These are phyloP conservation scores for Aureobasidium uvarum DNA, from an alignment of 2,329 filamentous ascomycete species.

Conservation along the genomic window DNA sequence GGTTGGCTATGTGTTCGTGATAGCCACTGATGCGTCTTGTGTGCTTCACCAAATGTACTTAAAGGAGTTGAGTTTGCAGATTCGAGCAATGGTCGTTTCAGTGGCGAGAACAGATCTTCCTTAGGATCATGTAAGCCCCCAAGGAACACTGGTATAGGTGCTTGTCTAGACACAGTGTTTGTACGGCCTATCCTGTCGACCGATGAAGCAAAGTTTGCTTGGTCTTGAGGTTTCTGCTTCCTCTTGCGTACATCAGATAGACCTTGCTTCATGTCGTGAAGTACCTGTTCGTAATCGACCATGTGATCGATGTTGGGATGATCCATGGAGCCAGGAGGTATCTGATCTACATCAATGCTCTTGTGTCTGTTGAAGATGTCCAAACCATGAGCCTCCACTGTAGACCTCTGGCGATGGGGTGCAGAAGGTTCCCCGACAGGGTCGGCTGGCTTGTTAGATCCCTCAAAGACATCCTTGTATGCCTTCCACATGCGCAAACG, in stretches of 20 bases:
- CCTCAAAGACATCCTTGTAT: conserved; percentile 38
- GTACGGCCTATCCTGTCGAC: not conserved
- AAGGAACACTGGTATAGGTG: conserved; percentile 8
- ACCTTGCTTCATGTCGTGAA: conserved; percentile 40
- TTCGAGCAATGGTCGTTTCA: conserved; percentile 31
- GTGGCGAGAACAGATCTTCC: conserved; percentile 38
- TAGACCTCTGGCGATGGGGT: not conserved
- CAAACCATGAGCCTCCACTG: not conserved
- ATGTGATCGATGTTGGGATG: not conserved
- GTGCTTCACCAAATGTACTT: not conserved
- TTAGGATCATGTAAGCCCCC: conserved; percentile 30
- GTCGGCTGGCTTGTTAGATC: not conserved
- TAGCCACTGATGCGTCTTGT: not conserved
- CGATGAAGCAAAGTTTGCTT: not conserved
- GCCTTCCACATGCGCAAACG: conserved; percentile 71
- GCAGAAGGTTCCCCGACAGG: not conserved
- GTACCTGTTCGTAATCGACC: conserved; percentile 37
- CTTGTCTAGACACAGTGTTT: not conserved
- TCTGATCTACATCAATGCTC: not conserved
- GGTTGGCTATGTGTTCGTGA: conserved; percentile 17
- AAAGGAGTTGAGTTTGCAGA: conserved; percentile 2
- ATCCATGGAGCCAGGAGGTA: conserved; percentile 28
- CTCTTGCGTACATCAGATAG: conserved; percentile 25
- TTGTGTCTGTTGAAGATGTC: conserved; percentile 22
- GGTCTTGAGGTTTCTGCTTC: not conserved